Evolutionary conservation across 768 basidiomycete species (phyloP).

Genomic region (Psilocybe sp.): DNA sequence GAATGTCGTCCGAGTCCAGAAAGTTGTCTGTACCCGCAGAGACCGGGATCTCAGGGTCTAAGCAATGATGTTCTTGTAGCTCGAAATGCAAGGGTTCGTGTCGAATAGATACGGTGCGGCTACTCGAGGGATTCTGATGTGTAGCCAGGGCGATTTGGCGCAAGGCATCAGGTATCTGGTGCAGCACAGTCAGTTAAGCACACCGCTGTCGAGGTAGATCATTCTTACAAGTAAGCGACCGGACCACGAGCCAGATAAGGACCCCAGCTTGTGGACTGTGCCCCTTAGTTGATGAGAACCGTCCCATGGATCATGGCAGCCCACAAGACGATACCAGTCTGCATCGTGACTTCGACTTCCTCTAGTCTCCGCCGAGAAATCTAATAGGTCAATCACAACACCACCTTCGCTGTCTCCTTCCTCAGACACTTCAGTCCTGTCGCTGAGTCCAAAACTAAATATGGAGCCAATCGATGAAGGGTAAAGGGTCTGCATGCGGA

Average conservation of each 20-base stretch:
- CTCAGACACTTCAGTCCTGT: constrained; percentile 8
- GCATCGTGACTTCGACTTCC: constrained; percentile 34
- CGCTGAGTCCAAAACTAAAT: constrained; percentile 10
- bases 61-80: constrained; percentile 46
- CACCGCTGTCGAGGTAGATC: constrained; percentile 1
- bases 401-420: background rate
- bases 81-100: constrained; percentile 38
- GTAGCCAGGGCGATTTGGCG: background rate
- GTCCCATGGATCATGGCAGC: constrained; percentile 36
- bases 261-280: constrained; percentile 39
- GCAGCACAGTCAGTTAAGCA: no score
- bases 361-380: constrained; percentile 3
- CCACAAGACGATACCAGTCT: constrained; percentile 47
- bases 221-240: constrained; percentile 43
- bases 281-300: constrained; percentile 36
- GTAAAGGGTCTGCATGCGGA: constrained; percentile 22
- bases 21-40: constrained; percentile 28
- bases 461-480: constrained; percentile 5
- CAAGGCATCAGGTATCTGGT: no score
- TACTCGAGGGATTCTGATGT: constrained; percentile 17
- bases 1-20: constrained; percentile 37
- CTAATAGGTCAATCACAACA: background rate
- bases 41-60: constrained; percentile 35
- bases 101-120: constrained; percentile 16
- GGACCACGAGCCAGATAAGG: constrained; percentile 42